Percentiles rank a stretch among this genome's conserved stretches.
Conservation (phyloP, 768 basidiomycete species). For the Solioccasus polychromus region DNA sequence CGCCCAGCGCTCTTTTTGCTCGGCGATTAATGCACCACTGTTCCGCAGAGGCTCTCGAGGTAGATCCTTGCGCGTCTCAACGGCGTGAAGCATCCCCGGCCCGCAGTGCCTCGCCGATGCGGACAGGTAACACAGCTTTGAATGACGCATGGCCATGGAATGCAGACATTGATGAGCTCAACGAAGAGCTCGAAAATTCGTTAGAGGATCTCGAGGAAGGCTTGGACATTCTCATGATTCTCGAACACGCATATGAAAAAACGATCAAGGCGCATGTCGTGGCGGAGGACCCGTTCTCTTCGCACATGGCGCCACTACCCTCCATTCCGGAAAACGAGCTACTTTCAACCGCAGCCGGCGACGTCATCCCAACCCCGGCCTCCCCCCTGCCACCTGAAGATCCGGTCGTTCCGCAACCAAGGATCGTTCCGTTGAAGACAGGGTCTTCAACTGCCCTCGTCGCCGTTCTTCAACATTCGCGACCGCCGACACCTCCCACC, state of each 20-base stretch:
- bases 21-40: slow-evolving; percentile 85
- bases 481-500: slow-evolving; percentile 10
- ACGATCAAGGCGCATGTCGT: slow-evolving; percentile 61
- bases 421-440: slow-evolving; percentile 42
- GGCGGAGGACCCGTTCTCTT: slow-evolving; percentile 21
- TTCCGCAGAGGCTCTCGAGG: slow-evolving; percentile 48
- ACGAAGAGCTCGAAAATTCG: slow-evolving; percentile 39
- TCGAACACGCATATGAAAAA: slow-evolving; percentile 67
- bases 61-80: slow-evolving; percentile 4
- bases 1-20: slow-evolving; percentile 61
- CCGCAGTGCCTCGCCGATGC: slow-evolving; percentile 44
- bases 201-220: slow-evolving; percentile 70
- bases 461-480: slow-evolving; percentile 54
- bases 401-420: slow-evolving; percentile 18
- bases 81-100: slow-evolving; percentile 35
- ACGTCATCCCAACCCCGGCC: background rate
- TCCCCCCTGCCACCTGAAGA: slow-evolving; percentile 13
- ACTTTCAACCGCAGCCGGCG: background rate
- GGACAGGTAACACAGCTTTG: slow-evolving; percentile 29
- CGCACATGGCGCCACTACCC: slow-evolving; percentile 9
- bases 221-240: slow-evolving; percentile 62
- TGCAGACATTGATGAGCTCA: slow-evolving; percentile 40
- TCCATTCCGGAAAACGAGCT: slow-evolving; percentile 24
- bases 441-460: slow-evolving; percentile 71
- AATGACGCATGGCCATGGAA: slow-evolving; percentile 31